Evolutionary conservation across 768 basidiomycete species (phyloP).

Genomic region (Amanita jacksonii): DNA sequence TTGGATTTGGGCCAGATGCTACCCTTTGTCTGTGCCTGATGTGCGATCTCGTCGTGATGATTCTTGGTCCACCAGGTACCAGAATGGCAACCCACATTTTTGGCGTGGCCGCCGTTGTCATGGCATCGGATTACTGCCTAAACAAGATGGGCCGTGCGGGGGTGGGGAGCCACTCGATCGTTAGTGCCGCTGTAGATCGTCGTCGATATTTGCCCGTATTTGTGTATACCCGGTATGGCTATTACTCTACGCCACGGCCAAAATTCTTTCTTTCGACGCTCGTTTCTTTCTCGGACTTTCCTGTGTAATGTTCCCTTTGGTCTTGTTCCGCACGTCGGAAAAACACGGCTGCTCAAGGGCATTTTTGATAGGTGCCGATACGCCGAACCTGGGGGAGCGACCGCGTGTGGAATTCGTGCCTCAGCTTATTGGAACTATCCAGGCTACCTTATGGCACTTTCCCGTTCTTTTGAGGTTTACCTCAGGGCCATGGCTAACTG

Average conservation of each 20-base stretch:
- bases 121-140: conserved; percentile 7
- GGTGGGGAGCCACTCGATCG: background rate
- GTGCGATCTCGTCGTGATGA: conserved; percentile 22
- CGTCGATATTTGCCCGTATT: no score
- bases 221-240: no score
- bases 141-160: background rate
- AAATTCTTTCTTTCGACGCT: no score
- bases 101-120: conserved; percentile 13
- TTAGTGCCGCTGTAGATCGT: no score
- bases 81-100: conserved; percentile 18
- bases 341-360: no score
- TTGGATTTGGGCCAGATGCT: conserved; percentile 29
- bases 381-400: no score
- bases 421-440: conserved; percentile 11
- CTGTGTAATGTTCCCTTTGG: no score
- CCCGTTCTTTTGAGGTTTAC: conserved; percentile 28
- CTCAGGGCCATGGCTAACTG: conserved; percentile 25
- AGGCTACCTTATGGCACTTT: conserved; percentile 26
- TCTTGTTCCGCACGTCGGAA: no score
- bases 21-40: conserved; percentile 23
- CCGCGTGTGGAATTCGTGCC: no score
- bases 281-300: no score
- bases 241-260: no score
- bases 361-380: no score
- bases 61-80: conserved; percentile 16